Evolutionary conservation across 2,329 filamentous ascomycete genomes (phyloP), one percentile per base, ranked within the genome.

Genomic region (Lachnellula arida): DNA sequence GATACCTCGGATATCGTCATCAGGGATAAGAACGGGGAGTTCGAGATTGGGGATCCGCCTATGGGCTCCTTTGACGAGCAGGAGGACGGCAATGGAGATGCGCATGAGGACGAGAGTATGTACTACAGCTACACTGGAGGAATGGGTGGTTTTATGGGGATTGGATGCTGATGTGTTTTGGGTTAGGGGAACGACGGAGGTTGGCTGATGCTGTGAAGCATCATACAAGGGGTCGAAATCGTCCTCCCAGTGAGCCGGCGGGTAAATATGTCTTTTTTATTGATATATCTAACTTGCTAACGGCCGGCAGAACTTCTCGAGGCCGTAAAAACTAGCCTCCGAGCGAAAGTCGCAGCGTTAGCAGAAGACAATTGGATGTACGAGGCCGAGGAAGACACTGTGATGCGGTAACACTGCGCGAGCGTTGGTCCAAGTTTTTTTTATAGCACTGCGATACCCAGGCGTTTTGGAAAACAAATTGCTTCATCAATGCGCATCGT

Each of bases 281-380:
- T 19, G 34, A 49, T 62, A 22, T 46, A 7, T 15, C 17, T 19
- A 17, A 17, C 12, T 49, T 15, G 37, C 54, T 60, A 61, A 69
- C 52, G 58, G 63, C 54, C 19, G 54, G 22, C 57, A 85, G 88
- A 91, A 71, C 78, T 92, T 3, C 76, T 91, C 25, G 84, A 87
- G 60, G 80, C 84, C 22, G 81, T 91, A 48, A 81, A 83, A 60
- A 81, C 84, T 35, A 91, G 86, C 69, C 75, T 95, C 53, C 78
- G 83, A 63, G 82, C 82, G 56, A 90, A 91, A 69, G 87, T 91
- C 2, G 81, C 82, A 15, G 84, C 86, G 14, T 74, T 96, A 49
- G 81, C 88, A 22, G 88, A 94, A 50, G 91, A 96, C 67, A 88
- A 86, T 65, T 96, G 91, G 91, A 95, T 96, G 86, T 96, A 88